Evolutionary conservation across 176 grass and related monocot genomes (phyloP).

Genomic region (Triticum turgidum): DNA sequence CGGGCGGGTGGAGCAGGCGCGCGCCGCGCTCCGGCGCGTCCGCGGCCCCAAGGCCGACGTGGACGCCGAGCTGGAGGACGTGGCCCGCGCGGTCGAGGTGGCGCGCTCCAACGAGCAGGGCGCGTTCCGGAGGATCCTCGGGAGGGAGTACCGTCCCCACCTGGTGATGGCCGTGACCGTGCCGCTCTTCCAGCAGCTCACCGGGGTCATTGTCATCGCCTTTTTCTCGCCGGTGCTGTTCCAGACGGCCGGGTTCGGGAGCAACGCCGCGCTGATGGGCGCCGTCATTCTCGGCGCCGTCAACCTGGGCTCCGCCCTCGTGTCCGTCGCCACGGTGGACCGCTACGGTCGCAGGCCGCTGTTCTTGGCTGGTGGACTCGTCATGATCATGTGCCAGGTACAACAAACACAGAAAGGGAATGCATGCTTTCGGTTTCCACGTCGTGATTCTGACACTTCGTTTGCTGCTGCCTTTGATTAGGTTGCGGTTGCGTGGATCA

Average conservation of each 20-base stretch:
- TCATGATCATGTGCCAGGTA: conserved; percentile 63
- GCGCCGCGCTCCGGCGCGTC: conserved; percentile 44
- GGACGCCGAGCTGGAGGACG: conserved; percentile 54
- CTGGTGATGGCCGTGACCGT: conserved; percentile 59
- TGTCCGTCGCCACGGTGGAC: conserved; percentile 47
- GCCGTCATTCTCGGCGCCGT: conserved; percentile 62
- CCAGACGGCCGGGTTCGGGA: conserved; percentile 64
- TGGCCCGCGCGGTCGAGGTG: conserved; percentile 31
- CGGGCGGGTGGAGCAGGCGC: conserved; percentile 41
- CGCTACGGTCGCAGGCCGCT: conserved; percentile 49
- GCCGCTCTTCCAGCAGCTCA: conserved; percentile 70
- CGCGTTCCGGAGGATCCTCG: conserved; percentile 54
- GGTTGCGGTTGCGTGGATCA: conserved; percentile 62
- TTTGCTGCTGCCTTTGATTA: background rate
- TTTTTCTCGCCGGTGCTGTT: conserved; percentile 81
- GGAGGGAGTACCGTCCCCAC: conserved; percentile 57
- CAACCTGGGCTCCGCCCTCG: conserved; percentile 45
- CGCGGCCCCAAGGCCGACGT: conserved; percentile 45
- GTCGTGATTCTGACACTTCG: background rate
- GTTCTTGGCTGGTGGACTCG: conserved; percentile 40
- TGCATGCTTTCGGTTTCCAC: background rate
- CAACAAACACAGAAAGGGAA: background rate
- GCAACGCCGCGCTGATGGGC: conserved; percentile 47
- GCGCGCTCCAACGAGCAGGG: conserved; percentile 35
- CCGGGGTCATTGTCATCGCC: conserved; percentile 59